Conservation (phyloP, 1,284 basidiomycete species). For the Sporisorium sorghi region DNA sequence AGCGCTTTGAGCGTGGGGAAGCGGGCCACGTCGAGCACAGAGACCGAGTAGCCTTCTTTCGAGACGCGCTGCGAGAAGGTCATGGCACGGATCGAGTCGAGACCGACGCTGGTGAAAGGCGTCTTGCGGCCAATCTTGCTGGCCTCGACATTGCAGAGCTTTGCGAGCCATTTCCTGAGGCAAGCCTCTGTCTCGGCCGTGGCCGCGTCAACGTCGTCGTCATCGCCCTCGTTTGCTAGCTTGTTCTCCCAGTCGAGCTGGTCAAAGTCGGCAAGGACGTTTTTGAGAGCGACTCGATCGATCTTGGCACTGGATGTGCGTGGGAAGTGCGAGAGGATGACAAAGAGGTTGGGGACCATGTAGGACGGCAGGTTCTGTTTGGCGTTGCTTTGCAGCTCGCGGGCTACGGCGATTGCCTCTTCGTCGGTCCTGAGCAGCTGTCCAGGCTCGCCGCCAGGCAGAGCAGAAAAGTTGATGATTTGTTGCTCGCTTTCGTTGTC, state of each 20-base stretch:
- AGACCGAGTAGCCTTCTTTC: constrained; percentile 52
- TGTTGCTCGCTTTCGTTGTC: constrained; percentile 51
- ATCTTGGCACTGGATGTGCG: constrained; percentile 70
- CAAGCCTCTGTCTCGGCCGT: constrained; percentile 38
- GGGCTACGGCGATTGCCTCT: constrained; percentile 53
- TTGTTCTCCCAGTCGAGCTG: constrained; percentile 63
- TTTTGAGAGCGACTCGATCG: constrained; percentile 67
- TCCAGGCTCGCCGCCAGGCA: constrained; percentile 35
- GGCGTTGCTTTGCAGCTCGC: constrained; percentile 50
- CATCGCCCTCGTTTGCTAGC: constrained; percentile 42
- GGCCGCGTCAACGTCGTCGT: constrained; percentile 20
- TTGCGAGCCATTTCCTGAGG: constrained; percentile 47
- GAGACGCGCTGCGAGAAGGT: constrained; percentile 57
- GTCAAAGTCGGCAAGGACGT: constrained; percentile 59
- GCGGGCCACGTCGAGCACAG: constrained; percentile 66
- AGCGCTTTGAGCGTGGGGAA: constrained; percentile 59
- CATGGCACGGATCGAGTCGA: constrained; percentile 68
- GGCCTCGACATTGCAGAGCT: constrained; percentile 54
- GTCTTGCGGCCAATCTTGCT: constrained; percentile 58
- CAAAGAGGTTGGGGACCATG: constrained; percentile 68
- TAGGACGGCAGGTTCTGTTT: constrained; percentile 61
- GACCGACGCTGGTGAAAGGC: constrained; percentile 62
- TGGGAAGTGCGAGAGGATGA: constrained; percentile 68
- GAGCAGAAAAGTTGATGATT: constrained; percentile 69
- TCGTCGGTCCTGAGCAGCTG: constrained; percentile 53